Percentiles rank a stretch among this genome's conserved stretches.
Conservation (phyloP, 148 eudicot species). For the Polygonum maritimum region DNA sequence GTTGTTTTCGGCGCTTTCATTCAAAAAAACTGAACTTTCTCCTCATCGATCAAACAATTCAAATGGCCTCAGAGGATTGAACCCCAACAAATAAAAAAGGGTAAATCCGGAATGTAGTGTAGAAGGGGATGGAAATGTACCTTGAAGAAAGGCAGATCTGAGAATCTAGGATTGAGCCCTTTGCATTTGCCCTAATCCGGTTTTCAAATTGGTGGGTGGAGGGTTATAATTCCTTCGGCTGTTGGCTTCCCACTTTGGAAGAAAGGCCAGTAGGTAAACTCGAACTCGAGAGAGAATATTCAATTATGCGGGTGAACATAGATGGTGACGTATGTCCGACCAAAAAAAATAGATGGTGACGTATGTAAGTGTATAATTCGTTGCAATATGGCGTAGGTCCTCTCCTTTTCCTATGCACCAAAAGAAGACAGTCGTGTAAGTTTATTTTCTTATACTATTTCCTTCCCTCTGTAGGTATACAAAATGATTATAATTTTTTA, state of each 20-base stretch:
- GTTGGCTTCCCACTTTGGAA: background rate
- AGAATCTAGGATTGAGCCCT: background rate
- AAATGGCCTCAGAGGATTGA: background rate
- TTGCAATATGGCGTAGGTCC: background rate
- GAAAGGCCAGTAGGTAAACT: background rate
- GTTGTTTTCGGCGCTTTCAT: background rate
- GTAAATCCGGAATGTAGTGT: background rate
- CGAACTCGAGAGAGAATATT: background rate
- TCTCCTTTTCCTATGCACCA: no score
- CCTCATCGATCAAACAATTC: background rate
- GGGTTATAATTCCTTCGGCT: background rate
- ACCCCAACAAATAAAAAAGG: background rate
- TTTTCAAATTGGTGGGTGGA: background rate
- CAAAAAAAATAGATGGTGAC: background rate
- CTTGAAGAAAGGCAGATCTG: slow-evolving; percentile 2
- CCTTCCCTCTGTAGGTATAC: no score
- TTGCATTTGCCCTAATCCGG: background rate
- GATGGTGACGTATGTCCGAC: background rate
- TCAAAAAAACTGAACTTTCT: background rate
- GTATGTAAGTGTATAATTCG: background rate
- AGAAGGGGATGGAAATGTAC: background rate
- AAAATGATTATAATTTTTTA: no score
- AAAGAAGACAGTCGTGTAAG: no score
- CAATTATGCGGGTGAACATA: background rate
- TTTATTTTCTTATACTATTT: no score